These are phyloP conservation scores for Solanum piurae DNA, from an alignment of 257 asterid genomes.

Conservation along the genomic window DNA sequence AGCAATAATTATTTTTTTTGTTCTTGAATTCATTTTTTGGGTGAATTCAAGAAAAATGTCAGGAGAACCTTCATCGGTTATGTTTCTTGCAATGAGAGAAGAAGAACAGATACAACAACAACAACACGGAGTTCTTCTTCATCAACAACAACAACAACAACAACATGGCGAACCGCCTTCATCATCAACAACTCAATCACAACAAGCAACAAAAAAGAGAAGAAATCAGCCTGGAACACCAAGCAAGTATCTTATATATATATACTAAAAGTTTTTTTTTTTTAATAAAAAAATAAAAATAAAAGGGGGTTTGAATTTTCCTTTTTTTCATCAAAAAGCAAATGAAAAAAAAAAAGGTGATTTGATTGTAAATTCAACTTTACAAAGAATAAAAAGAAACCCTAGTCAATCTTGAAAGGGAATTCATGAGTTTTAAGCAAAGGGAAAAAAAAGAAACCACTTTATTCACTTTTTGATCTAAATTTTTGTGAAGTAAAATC, in stretches of 20 bases:
- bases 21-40: background rate
- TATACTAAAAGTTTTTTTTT: background rate
- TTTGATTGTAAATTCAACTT: background rate
- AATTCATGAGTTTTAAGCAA: background rate
- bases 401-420: background rate
- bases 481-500: background rate
- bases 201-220: background rate
- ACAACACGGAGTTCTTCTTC: background rate
- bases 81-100: background rate
- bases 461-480: background rate
- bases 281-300: background rate
- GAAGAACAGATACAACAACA: background rate
- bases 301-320: background rate
- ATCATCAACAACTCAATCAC: background rate
- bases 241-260: background rate
- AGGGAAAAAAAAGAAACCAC: background rate
- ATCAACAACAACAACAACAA: background rate
- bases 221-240: constrained; percentile 2
- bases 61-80: background rate
- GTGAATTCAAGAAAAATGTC: background rate
- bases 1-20: background rate
- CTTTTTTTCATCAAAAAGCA: background rate
- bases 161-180: background rate
- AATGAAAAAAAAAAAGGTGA: background rate
- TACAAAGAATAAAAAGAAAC: background rate